A percentile compares a stretch with the other conserved stretches of the same genome.
These are phyloP conservation scores for Rhodotorula graminis DNA, from an alignment of 768 basidiomycete genomes.

Conservation along the genomic window DNA sequence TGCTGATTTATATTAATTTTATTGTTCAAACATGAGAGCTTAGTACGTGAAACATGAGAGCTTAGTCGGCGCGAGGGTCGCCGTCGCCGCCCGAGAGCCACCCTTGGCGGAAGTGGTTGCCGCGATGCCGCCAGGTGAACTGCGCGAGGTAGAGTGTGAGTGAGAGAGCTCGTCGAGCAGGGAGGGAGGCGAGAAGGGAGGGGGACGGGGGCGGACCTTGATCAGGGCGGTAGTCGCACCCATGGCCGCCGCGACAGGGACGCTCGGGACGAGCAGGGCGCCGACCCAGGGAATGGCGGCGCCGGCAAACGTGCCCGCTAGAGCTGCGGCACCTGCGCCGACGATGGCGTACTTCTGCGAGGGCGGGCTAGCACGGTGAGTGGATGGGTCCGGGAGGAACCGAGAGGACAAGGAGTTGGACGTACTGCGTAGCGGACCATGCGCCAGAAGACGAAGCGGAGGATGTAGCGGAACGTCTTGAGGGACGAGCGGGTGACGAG, in stretches of 20 bases:
- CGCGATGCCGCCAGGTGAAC: constrained; percentile 34
- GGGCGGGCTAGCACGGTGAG: not conserved
- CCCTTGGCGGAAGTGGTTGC: constrained; percentile 26
- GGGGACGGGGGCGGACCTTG: constrained; percentile 9
- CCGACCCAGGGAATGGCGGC: constrained; percentile 27
- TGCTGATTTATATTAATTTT: too few relatives aligned
- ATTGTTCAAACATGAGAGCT: too few relatives aligned
- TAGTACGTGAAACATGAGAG: too few relatives aligned
- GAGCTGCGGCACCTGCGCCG: constrained; percentile 18
- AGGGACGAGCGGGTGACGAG: constrained; percentile 25
- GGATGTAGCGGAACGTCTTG: constrained; percentile 17
- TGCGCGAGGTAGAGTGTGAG: not conserved
- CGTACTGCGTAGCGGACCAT: constrained; percentile 27
- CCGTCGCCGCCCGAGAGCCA: constrained; percentile 23
- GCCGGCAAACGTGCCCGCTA: constrained; percentile 24
- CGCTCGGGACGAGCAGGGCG: constrained; percentile 19
- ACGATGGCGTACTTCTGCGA: constrained; percentile 31
- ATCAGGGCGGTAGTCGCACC: constrained; percentile 23
- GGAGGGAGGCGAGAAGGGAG: not conserved
- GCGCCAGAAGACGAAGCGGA: constrained; percentile 31
- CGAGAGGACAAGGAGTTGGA: not conserved
- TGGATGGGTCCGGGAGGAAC: not conserved
- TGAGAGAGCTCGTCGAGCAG: not conserved
- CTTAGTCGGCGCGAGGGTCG: constrained; percentile 25
- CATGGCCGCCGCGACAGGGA: constrained; percentile 25